A percentile compares a stretch with the other conserved stretches of the same genome.
phyloP scores from a whole-genome alignment of 2,329 filamentous ascomycete species.

The Aaosphaeria arxii region DNA sequence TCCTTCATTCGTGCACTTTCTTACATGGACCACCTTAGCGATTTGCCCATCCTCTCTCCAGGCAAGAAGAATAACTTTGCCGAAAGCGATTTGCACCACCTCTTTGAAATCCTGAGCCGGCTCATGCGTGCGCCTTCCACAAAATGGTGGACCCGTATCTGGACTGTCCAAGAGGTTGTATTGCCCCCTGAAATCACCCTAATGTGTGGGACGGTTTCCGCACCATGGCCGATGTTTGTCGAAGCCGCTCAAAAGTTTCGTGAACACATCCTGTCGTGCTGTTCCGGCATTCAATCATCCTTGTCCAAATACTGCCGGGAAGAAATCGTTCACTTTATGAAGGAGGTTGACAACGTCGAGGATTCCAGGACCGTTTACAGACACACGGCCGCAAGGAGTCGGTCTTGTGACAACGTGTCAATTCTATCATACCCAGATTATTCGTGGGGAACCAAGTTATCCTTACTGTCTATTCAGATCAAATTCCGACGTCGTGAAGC shows the following conservation, averaged over 20 bases:
- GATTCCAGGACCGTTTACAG: neutral
- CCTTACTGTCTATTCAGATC: neutral
- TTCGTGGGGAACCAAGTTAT: neutral
- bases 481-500: constrained; percentile 11
- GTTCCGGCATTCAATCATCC: neutral
- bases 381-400: neutral
- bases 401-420: neutral
- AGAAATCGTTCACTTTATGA: constrained; percentile 2
- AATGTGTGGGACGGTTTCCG: constrained; percentile 6
- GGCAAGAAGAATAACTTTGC: neutral
- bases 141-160: constrained; percentile 5
- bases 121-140: constrained; percentile 5
- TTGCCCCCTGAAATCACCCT: constrained; percentile 7
- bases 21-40: neutral
- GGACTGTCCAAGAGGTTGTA: constrained; percentile 8
- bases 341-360: neutral
- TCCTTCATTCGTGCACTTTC: neutral
- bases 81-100: neutral
- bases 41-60: neutral
- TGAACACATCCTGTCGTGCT: constrained; percentile 3
- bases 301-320: constrained; percentile 2
- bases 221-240: constrained; percentile 10
- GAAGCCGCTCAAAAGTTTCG: constrained; percentile 1
- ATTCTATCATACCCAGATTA: too few species aligned
- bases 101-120: neutral